Conservation (phyloP, 257 asterid genomes). For the Misopates orontium region DNA sequence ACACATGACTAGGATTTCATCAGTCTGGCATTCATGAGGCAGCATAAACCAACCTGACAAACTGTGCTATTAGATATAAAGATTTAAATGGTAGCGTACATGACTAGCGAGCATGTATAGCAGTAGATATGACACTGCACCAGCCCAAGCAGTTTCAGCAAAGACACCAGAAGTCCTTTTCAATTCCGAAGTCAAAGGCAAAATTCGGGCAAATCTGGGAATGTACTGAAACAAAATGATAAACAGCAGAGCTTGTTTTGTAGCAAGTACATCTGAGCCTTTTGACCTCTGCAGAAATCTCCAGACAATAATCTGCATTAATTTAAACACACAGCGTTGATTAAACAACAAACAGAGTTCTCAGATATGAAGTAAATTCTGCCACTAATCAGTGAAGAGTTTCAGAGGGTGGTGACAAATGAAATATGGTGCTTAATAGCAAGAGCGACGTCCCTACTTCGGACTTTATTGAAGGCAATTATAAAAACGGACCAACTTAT, state of each 20-base stretch:
- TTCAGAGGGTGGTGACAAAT: background rate
- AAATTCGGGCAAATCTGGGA: constrained; percentile 70
- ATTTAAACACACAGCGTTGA: constrained; percentile 18
- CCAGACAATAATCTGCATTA: constrained; percentile 90
- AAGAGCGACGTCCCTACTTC: background rate
- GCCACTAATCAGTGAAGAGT: background rate
- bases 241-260: constrained; percentile 79
- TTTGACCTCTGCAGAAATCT: constrained; percentile 78
- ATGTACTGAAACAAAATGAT: constrained; percentile 85
- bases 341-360: constrained; percentile 7
- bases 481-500: background rate
- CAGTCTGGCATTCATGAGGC: background rate
- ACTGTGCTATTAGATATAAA: constrained; percentile 9
- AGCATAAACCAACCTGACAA: constrained; percentile 10
- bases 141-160: constrained; percentile 99
- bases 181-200: constrained; percentile 86
- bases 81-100: constrained; percentile 53
- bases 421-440: background rate
- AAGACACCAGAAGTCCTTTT: constrained; percentile 98
- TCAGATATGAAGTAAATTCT: constrained; percentile 9
- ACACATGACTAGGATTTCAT: constrained; percentile 8
- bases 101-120: constrained; percentile 99
- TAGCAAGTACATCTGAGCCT: constrained; percentile 89
- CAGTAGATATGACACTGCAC: constrained; percentile 90
- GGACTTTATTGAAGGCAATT: background rate